A percentile compares a stretch with the other conserved stretches of the same genome.
These are phyloP conservation scores for Neurospora pannonica DNA, from an alignment of 495 filamentous ascomycete genomes.

Conservation along the genomic window DNA sequence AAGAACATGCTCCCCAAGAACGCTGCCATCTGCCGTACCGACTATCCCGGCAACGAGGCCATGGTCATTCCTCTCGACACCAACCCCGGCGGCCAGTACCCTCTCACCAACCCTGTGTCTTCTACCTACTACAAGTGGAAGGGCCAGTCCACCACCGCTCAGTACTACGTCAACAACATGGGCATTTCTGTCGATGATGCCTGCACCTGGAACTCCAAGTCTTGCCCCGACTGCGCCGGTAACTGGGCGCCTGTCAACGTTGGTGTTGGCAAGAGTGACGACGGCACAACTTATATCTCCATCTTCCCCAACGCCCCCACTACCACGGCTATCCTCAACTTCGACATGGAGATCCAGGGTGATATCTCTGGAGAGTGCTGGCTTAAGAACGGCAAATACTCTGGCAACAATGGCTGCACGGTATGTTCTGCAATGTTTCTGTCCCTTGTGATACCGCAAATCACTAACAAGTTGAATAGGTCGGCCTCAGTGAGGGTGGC, in stretches of 20 bases:
- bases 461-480: constrained; percentile 21
- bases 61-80: constrained; percentile 71
- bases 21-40: constrained; percentile 83
- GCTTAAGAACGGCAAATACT: constrained; percentile 58
- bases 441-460: background rate
- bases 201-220: constrained; percentile 64
- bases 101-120: constrained; percentile 66
- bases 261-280: constrained; percentile 59
- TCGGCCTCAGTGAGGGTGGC: constrained; percentile 27
- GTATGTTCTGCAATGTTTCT: constrained; percentile 35
- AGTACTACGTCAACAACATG: constrained; percentile 92
- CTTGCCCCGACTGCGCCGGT: constrained; percentile 44
- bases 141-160: constrained; percentile 67
- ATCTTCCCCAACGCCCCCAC: constrained; percentile 61
- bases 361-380: constrained; percentile 58
- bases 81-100: constrained; percentile 41
- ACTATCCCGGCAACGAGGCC: constrained; percentile 84
- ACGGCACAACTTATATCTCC: constrained; percentile 66
- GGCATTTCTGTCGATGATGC: constrained; percentile 58
- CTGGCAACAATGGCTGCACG: constrained; percentile 56
- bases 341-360: constrained; percentile 60
- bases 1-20: constrained; percentile 57
- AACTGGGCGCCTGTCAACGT: constrained; percentile 90
- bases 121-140: constrained; percentile 67
- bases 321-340: constrained; percentile 55